phyloP scores from a whole-genome alignment of 768 basidiomycete species.

The Russula sp. region DNA sequence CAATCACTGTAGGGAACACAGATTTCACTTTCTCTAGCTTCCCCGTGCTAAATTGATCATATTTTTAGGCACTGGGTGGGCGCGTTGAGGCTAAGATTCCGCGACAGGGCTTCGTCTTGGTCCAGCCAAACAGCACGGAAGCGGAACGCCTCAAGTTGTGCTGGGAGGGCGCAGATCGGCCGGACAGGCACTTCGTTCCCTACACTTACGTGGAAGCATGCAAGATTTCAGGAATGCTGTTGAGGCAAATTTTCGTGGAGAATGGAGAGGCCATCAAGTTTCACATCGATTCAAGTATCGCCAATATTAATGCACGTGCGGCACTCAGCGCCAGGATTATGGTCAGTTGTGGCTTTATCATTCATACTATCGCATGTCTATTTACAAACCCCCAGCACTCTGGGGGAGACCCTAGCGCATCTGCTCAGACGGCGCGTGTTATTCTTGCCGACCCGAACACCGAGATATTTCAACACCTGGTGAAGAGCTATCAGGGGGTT shows the following conservation, averaged over 20 bases:
- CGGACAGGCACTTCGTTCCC: slow-evolving; percentile 75
- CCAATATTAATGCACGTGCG: slow-evolving; percentile 68
- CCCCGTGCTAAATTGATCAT: slow-evolving; percentile 3
- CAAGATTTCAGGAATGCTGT: slow-evolving; percentile 67
- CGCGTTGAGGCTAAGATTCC: slow-evolving; percentile 77
- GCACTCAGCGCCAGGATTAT: slow-evolving; percentile 67
- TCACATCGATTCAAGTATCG: slow-evolving; percentile 79
- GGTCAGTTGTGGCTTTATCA: slow-evolving; percentile 41
- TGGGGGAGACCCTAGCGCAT: slow-evolving; percentile 72
- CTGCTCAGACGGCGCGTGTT: slow-evolving; percentile 67
- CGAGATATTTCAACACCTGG: slow-evolving; percentile 68
- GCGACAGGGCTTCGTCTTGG: slow-evolving; percentile 68
- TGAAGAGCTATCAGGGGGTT: slow-evolving; percentile 67
- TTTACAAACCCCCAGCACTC: slow-evolving; percentile 53
- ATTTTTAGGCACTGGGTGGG: slow-evolving; percentile 62
- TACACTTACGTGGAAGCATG: slow-evolving; percentile 84
- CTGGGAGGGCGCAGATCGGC: slow-evolving; percentile 66
- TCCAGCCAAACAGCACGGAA: slow-evolving; percentile 65
- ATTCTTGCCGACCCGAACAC: slow-evolving; percentile 80
- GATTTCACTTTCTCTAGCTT: neutral
- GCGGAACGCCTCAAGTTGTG: slow-evolving; percentile 73
- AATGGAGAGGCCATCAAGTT: slow-evolving; percentile 63
- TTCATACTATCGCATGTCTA: neutral
- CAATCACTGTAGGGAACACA: slow-evolving; percentile 54
- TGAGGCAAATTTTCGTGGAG: slow-evolving; percentile 75